A percentile compares a stretch with the other conserved stretches of the same genome.
Evolutionary conservation across 2,329 filamentous ascomycete genomes (phyloP).

Genomic region (Knufia petricola): DNA sequence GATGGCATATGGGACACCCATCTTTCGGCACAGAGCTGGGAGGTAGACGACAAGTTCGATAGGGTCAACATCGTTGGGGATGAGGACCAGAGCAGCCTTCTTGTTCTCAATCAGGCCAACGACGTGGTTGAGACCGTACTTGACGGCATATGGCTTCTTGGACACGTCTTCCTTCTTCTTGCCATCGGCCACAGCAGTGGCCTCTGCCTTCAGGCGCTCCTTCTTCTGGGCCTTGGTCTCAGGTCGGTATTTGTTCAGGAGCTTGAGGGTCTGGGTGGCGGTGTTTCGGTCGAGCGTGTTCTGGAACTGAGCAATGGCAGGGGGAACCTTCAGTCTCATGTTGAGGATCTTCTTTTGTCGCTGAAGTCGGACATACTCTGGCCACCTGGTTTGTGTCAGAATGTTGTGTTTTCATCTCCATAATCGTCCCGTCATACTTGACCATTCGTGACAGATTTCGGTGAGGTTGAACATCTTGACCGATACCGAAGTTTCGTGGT

Average conservation of each 20-base stretch:
- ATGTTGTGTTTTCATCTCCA: neutral
- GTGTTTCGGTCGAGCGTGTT: constrained; percentile 95
- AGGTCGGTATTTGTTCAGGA: constrained; percentile 99
- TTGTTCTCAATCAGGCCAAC: constrained; percentile 97
- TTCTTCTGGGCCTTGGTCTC: constrained; percentile 99
- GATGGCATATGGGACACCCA: constrained; percentile 98
- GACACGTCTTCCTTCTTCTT: constrained; percentile 99
- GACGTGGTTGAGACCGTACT: constrained; percentile 99
- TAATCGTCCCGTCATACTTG: constrained; percentile 42
- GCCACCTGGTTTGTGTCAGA: constrained; percentile 48
- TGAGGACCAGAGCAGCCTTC: constrained; percentile 96
- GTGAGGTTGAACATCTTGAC: constrained; percentile 94
- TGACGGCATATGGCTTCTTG: constrained; percentile 99
- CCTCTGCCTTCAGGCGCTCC: constrained; percentile 97
- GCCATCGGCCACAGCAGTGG: constrained; percentile 92
- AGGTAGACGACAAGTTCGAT: constrained; percentile 99
- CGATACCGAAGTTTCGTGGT: constrained; percentile 93
- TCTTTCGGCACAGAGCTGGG: constrained; percentile 98
- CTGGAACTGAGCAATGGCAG: constrained; percentile 95
- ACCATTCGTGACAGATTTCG: constrained; percentile 97
- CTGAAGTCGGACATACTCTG: constrained; percentile 97
- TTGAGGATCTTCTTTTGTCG: constrained; percentile 92
- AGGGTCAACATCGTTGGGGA: constrained; percentile 98
- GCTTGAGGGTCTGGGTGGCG: constrained; percentile 94
- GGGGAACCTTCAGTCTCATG: constrained; percentile 96